Evolutionary conservation across 1,139 yeast species (phyloP).

Genomic region (Zygosaccharomyces pseudobailii): DNA sequence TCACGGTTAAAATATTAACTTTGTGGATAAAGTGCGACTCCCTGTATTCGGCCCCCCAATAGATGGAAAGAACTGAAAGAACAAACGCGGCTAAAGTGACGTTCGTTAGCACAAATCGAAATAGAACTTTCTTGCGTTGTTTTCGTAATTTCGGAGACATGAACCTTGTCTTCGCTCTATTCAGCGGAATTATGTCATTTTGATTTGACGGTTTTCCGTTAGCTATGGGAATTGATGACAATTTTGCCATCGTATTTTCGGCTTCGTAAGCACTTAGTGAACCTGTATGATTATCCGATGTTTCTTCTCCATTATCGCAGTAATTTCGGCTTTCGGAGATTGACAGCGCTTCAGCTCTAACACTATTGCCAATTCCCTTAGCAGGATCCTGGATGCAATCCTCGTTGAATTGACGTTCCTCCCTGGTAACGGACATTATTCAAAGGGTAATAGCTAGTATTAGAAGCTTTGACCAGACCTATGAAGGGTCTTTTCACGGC

Average conservation of each 20-base stretch:
- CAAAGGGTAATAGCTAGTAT: neutral
- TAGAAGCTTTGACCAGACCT: too few species aligned
- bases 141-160: conserved; percentile 13
- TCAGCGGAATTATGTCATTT: neutral
- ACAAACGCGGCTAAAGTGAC: conserved; percentile 6
- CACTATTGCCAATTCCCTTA: neutral
- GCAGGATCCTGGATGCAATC: neutral
- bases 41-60: conserved; percentile 22
- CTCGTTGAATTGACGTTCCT: neutral
- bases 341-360: neutral
- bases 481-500: too few species aligned
- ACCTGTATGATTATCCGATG: neutral
- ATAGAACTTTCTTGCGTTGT: conserved; percentile 11
- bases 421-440: neutral
- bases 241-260: neutral
- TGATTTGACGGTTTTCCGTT: neutral
- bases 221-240: neutral
- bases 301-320: neutral
- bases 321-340: neutral
- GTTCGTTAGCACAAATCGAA: conserved; percentile 10
- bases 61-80: conserved; percentile 16
- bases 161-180: conserved; percentile 6
- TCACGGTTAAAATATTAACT: conserved; percentile 16
- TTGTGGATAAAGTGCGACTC: conserved; percentile 12
- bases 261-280: neutral